Conservation (phyloP, 1,139 yeast species). For the Lodderomyces pseudojiufengensis region DNA sequence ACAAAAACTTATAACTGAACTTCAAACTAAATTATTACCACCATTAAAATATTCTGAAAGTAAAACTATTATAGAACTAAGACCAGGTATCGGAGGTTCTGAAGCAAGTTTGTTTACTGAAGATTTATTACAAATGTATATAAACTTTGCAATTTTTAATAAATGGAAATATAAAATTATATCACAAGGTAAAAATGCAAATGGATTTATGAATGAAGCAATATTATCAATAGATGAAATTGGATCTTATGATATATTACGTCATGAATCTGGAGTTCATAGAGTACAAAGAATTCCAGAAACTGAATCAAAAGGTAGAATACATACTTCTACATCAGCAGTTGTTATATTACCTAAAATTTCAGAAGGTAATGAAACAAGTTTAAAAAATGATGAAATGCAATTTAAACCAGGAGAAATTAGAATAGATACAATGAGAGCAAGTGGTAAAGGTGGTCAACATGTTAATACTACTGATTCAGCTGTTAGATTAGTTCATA, state of each 20-base stretch:
- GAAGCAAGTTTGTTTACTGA: conserved; percentile 87
- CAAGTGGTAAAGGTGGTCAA: conserved; percentile 98
- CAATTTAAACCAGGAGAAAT: conserved; percentile 84
- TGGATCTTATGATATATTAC: conserved; percentile 68
- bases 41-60: conserved; percentile 73
- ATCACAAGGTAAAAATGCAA: conserved; percentile 61
- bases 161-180: conserved; percentile 66
- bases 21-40: conserved; percentile 66
- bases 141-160: conserved; percentile 59
- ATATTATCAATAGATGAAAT: conserved; percentile 69
- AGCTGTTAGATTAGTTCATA: conserved; percentile 89
- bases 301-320: conserved; percentile 90
- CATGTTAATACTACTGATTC: conserved; percentile 98
- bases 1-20: conserved; percentile 32
- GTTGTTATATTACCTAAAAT: conserved; percentile 90
- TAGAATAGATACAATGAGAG: conserved; percentile 90
- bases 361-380: conserved; percentile 51
- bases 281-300: conserved; percentile 92
- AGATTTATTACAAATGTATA: conserved; percentile 79
- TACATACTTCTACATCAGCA: conserved; percentile 95
- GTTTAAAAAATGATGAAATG: conserved; percentile 61
- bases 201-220: conserved; percentile 65
- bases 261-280: conserved; percentile 94
- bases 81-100: conserved; percentile 96
- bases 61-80: conserved; percentile 75